phyloP scores from a whole-genome alignment of 2,329 filamentous ascomycete genomes.

The Falciphora oryzae region DNA sequence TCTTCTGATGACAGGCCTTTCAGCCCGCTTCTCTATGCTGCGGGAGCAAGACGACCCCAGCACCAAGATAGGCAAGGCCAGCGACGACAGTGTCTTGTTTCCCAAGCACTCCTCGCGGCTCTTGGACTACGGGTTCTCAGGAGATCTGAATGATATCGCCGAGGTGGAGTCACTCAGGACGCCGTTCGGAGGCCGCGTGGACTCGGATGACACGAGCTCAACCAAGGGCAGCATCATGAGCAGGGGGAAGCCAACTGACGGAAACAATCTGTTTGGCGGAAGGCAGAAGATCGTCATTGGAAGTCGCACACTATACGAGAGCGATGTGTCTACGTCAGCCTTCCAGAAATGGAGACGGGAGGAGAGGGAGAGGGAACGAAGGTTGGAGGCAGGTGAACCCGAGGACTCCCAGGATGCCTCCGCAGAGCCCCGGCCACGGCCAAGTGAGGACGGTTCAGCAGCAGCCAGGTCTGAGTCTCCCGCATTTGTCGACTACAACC shows the following conservation, averaged over 20 bases:
- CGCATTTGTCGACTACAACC: constrained; percentile 58
- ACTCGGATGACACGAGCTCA: constrained; percentile 66
- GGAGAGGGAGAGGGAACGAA: constrained; percentile 47
- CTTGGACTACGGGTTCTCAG: constrained; percentile 59
- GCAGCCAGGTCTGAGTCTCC: constrained; percentile 46
- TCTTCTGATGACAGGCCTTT: constrained; percentile 90
- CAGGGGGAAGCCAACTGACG: constrained; percentile 74
- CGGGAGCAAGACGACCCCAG: constrained; percentile 88
- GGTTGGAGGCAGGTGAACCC: constrained; percentile 22
- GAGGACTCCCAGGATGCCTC: constrained; percentile 28
- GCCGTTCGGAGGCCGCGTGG: constrained; percentile 48
- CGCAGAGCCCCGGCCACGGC: constrained; percentile 19
- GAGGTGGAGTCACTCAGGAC: constrained; percentile 79
- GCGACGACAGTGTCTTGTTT: constrained; percentile 86
- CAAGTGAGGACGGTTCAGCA: constrained; percentile 28
- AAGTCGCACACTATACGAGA: constrained; percentile 72
- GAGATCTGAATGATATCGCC: constrained; percentile 72
- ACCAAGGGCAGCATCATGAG: constrained; percentile 70
- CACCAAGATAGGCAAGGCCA: constrained; percentile 86
- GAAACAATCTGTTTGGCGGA: constrained; percentile 90
- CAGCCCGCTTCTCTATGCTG: constrained; percentile 93
- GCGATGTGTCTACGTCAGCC: constrained; percentile 75
- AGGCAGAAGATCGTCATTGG: constrained; percentile 68
- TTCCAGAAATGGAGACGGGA: constrained; percentile 71
- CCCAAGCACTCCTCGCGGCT: constrained; percentile 76